Conservation (phyloP, 176 grass and related monocot genomes). For the Triticum timopheevii region DNA sequence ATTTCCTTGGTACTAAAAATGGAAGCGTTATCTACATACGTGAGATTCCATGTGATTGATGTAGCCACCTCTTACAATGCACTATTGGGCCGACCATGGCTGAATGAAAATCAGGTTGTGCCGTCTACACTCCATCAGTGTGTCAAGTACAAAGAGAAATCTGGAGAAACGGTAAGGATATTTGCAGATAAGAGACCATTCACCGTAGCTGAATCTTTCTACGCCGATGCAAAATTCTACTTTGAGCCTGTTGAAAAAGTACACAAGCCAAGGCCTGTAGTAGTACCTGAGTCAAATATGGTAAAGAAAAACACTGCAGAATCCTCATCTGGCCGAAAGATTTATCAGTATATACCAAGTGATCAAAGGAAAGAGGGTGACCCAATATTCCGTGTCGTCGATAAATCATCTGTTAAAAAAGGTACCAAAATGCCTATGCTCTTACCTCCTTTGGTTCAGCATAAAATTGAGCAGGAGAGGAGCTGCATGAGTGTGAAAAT, state of each 20-base stretch:
- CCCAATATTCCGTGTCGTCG: background rate
- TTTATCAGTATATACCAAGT: background rate
- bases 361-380: background rate
- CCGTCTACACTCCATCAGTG: background rate
- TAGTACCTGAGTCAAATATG: background rate
- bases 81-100: background rate
- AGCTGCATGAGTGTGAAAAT: background rate
- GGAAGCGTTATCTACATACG: background rate
- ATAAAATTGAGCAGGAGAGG: background rate
- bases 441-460: background rate
- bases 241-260: background rate
- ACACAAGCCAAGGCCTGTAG: background rate
- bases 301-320: accelerated
- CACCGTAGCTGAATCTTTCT: background rate
- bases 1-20: background rate
- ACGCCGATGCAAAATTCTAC: background rate
- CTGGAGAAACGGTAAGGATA: background rate
- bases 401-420: background rate
- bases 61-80: background rate
- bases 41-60: background rate
- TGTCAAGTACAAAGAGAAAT: background rate
- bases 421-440: background rate
- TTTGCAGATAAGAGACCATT: background rate
- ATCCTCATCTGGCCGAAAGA: background rate
- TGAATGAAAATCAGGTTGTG: background rate